Evolutionary conservation across 2,329 filamentous ascomycete genomes (phyloP), one percentile per base, ranked within the genome.

Genomic region (Sporothrix brunneoviolacea): DNA sequence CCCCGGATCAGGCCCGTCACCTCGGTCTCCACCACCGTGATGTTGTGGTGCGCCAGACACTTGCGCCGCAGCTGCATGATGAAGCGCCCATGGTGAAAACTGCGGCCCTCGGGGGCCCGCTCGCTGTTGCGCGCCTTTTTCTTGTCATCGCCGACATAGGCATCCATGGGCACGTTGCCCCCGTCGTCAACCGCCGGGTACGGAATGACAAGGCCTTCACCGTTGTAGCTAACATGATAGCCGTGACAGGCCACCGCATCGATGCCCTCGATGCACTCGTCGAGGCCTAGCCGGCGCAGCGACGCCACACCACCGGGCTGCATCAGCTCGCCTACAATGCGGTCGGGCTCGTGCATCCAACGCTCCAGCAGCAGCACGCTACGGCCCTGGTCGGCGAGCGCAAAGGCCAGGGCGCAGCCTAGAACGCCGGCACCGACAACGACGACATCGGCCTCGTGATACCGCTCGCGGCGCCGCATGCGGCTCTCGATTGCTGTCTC

Each of bases 61-160:
- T 88, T 84, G 59, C 77, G 76, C 53, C 93, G 82, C 57, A 98
- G 72, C 64, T 88, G 83, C 68, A 77, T 81, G 61, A 98, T 89
- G 69, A 98, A 96, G 59, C 89, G 82, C 41, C 93, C 93, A 70
- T 98, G 93, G 72, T 98, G 93, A 66, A 98, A 98, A 41, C 80
- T 80, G 55, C 86, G 75, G 35, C 93, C 93, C 62, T 88, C 77
- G 2, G 86, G 83, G 55, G 2, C 15, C 4, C 27, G 32, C 28
- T 54, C 50, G 47, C 55, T 40, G 37, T 59, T 9, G 12, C 38
- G 16, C 9, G 19, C 33, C 32, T 39, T 16, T 12, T 21, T 24
- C n/a, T 42, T 32, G 52, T 38, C 16, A 19, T 37, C 27, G 16
- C 19, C 28, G 7, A 40, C 38, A 18, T 45, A 50, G 21, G 42